A percentile compares a stretch with the other conserved stretches of the same genome.
These are phyloP conservation scores for Trichoderma simmonsii DNA, from an alignment of 2,329 filamentous ascomycete genomes.

Conservation along the genomic window DNA sequence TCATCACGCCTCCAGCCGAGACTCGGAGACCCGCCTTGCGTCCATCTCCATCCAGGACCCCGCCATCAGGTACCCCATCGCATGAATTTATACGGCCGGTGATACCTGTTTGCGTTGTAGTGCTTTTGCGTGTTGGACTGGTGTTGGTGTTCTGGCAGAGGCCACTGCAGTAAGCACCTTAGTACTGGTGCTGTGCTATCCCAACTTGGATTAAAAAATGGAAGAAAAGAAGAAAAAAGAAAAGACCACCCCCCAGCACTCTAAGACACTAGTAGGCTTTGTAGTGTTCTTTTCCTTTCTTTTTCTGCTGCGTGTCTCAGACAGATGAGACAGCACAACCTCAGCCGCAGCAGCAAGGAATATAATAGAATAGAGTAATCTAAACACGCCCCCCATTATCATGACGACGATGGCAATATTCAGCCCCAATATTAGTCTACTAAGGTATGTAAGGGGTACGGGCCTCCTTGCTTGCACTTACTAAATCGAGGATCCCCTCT, in stretches of 20 bases:
- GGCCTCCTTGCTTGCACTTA: not conserved
- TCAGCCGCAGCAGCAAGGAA: not conserved
- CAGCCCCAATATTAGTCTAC: not conserved
- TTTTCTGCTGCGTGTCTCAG: not conserved
- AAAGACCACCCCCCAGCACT: not conserved
- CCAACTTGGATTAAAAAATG: not conserved
- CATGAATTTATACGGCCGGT: not conserved
- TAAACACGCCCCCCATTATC: not conserved
- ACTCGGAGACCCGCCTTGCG: not conserved
- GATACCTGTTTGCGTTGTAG: not conserved
- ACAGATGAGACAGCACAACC: not conserved
- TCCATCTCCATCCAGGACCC: not conserved
- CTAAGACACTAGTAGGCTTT: not conserved
- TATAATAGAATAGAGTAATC: not conserved
- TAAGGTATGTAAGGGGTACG: not conserved
- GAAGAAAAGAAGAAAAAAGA: not conserved
- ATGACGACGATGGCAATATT: not conserved
- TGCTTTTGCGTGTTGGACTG: not conserved
- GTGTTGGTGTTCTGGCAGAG: not conserved
- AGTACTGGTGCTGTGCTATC: not conserved
- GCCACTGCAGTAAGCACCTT: not conserved
- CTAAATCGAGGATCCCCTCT: not conserved
- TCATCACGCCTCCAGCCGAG: slow-evolving; percentile 9
- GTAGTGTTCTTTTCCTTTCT: not conserved
- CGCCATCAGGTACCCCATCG: not conserved